These are phyloP conservation scores for Lactarius vividus DNA, from an alignment of 768 basidiomycete genomes.

Conservation along the genomic window DNA sequence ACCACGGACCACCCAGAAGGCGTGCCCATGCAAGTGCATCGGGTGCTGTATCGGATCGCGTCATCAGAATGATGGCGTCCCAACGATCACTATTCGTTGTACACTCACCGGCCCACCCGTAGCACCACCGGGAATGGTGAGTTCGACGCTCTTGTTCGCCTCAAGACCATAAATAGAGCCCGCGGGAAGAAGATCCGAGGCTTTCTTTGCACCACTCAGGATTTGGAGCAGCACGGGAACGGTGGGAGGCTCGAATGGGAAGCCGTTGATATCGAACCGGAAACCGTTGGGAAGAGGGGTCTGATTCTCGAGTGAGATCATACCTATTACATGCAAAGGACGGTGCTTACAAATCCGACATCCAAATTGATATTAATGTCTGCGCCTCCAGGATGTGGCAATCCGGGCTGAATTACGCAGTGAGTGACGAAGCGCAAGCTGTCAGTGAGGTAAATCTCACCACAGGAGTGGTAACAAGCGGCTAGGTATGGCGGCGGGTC, in stretches of 20 bases:
- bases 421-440: background rate
- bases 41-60: conserved; percentile 15
- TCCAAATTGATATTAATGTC: conserved; percentile 29
- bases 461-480: conserved; percentile 21
- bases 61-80: background rate
- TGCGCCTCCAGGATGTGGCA: conserved; percentile 27
- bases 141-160: conserved; percentile 45
- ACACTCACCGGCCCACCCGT: conserved; percentile 33
- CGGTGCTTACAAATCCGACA: conserved; percentile 22
- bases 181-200: conserved; percentile 48
- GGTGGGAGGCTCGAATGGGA: conserved; percentile 40
- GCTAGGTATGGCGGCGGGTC: conserved; percentile 7
- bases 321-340: background rate
- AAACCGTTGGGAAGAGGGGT: conserved; percentile 27
- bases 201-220: conserved; percentile 49
- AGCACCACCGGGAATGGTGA: conserved; percentile 45
- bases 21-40: conserved; percentile 24
- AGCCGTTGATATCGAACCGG: conserved; percentile 41
- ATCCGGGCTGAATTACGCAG: conserved; percentile 27
- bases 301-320: conserved; percentile 10
- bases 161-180: conserved; percentile 50
- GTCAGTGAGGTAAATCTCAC: conserved; percentile 5
- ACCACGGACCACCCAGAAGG: conserved; percentile 16
- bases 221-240: conserved; percentile 58
- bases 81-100: background rate